phyloP scores from a whole-genome alignment of 139 green algal species.

The Picochlorum sp. region DNA sequence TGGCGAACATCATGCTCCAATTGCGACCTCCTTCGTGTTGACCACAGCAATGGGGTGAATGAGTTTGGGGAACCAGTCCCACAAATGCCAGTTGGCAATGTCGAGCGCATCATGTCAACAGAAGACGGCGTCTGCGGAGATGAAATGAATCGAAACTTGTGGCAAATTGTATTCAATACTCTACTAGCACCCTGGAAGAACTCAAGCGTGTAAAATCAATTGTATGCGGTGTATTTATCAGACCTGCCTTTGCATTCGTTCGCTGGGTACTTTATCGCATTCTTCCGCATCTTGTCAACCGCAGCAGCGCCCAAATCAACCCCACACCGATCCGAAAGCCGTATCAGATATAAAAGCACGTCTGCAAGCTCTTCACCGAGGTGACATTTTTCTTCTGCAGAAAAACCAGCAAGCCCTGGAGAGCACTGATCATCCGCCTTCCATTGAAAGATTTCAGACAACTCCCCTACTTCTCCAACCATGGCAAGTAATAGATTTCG shows the following conservation, averaged over 20 bases:
- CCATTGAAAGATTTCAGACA: slow-evolving; percentile 64
- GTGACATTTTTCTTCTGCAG: slow-evolving; percentile 33
- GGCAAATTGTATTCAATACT: slow-evolving; percentile 14
- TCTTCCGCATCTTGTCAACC: slow-evolving; percentile 42
- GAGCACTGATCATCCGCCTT: slow-evolving; percentile 37
- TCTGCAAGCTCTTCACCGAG: slow-evolving; percentile 67
- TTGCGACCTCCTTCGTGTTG: slow-evolving; percentile 4
- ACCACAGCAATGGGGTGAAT: slow-evolving; percentile 8
- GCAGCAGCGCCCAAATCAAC: slow-evolving; percentile 52
- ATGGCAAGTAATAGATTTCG: slow-evolving; percentile 68
- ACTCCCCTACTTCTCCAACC: slow-evolving; percentile 47
- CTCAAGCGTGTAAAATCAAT: background rate
- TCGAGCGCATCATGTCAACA: slow-evolving; percentile 11
- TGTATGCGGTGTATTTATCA: slow-evolving; percentile 50
- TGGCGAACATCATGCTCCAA: background rate
- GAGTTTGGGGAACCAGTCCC: slow-evolving; percentile 3
- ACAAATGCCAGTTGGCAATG: slow-evolving; percentile 3
- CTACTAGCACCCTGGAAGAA: background rate
- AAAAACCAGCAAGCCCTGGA: slow-evolving; percentile 40
- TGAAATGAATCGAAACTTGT: slow-evolving; percentile 20
- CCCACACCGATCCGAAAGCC: slow-evolving; percentile 56
- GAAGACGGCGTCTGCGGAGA: slow-evolving; percentile 15
- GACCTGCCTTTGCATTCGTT: slow-evolving; percentile 34
- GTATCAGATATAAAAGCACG: slow-evolving; percentile 66
- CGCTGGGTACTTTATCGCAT: slow-evolving; percentile 53